These are phyloP conservation scores for Byssochlamys sp. DNA, from an alignment of 2,329 filamentous ascomycete genomes.

Conservation along the genomic window DNA sequence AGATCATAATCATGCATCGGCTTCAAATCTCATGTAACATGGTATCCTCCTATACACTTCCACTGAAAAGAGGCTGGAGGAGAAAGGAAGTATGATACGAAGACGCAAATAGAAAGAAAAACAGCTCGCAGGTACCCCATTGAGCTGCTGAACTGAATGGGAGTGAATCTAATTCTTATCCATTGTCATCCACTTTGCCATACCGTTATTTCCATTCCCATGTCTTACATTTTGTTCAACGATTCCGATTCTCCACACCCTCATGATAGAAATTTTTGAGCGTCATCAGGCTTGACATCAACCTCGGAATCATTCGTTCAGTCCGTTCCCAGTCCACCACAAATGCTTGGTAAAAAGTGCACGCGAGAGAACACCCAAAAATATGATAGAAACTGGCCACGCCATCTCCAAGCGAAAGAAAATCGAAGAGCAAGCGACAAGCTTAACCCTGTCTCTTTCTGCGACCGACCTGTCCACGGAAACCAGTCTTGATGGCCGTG, in stretches of 20 bases:
- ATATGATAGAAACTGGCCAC: conserved; percentile 2
- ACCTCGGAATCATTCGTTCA: not conserved
- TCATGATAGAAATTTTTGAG: not conserved
- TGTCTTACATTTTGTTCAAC: not conserved
- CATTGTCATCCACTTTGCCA: not conserved
- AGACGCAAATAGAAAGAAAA: not conserved
- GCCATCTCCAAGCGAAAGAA: conserved; percentile 4
- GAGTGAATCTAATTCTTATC: not conserved
- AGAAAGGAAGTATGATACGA: not conserved
- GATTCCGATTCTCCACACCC: not conserved
- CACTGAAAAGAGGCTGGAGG: not conserved
- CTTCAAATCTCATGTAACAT: not conserved
- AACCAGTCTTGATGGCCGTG: conserved; percentile 98
- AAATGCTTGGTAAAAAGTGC: not conserved
- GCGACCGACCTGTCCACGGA: conserved; percentile 98
- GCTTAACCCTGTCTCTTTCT: conserved; percentile 82
- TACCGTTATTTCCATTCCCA: not conserved
- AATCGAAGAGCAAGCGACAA: conserved; percentile 3
- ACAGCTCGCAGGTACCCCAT: not conserved
- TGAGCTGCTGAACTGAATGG: not conserved
- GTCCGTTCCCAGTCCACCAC: not conserved
- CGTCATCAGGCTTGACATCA: not conserved
- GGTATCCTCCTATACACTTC: not conserved
- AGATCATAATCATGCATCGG: not conserved
- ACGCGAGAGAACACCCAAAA: conserved; percentile 2